Percentiles rank a stretch among this genome's conserved stretches.
phyloP scores from a whole-genome alignment of 2,329 filamentous ascomycete genomes.

The Aspergillus ochraceus region DNA sequence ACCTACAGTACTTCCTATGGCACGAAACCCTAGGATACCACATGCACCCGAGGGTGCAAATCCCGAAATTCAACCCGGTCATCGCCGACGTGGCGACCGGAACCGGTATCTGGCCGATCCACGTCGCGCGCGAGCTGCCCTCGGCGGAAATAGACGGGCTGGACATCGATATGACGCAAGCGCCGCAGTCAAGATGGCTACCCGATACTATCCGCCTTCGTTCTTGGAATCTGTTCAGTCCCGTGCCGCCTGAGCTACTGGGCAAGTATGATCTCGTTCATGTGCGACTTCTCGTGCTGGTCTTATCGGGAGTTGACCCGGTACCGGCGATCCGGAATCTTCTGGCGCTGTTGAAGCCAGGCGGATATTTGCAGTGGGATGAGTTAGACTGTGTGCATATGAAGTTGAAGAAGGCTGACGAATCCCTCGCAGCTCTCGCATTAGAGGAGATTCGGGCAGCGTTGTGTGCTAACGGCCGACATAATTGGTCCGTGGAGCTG shows the following conservation, averaged over 20 bases:
- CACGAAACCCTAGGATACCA: constrained; percentile 24
- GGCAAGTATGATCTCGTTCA: constrained; percentile 26
- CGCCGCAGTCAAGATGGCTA: constrained; percentile 23
- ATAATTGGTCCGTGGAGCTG: constrained; percentile 22
- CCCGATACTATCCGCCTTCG: constrained; percentile 11
- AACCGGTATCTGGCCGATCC: constrained; percentile 28
- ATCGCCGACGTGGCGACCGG: constrained; percentile 31
- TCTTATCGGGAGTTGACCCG: constrained; percentile 13
- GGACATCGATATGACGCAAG: constrained; percentile 25
- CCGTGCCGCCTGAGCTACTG: constrained; percentile 16
- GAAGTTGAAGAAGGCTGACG: constrained; percentile 13
- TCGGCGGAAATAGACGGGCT: constrained; percentile 22
- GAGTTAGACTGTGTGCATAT: constrained; percentile 25
- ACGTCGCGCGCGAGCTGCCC: constrained; percentile 22
- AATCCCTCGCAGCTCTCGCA: constrained; percentile 8
- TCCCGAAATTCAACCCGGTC: constrained; percentile 1
- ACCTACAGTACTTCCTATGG: constrained; percentile 34
- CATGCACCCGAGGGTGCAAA: constrained; percentile 27
- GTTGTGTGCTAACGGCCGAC: constrained; percentile 19
- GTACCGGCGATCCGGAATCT: constrained; percentile 20
- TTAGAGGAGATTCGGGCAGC: constrained; percentile 17
- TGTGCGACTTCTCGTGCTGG: constrained; percentile 14
- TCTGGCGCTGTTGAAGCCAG: constrained; percentile 25
- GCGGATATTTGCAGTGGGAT: constrained; percentile 33
- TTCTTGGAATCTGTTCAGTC: constrained; percentile 25